A percentile compares a stretch with the other conserved stretches of the same genome.
Conservation (phyloP, 805 yeast genomes). For the Cyberlindnera xishuangbannaensis region DNA sequence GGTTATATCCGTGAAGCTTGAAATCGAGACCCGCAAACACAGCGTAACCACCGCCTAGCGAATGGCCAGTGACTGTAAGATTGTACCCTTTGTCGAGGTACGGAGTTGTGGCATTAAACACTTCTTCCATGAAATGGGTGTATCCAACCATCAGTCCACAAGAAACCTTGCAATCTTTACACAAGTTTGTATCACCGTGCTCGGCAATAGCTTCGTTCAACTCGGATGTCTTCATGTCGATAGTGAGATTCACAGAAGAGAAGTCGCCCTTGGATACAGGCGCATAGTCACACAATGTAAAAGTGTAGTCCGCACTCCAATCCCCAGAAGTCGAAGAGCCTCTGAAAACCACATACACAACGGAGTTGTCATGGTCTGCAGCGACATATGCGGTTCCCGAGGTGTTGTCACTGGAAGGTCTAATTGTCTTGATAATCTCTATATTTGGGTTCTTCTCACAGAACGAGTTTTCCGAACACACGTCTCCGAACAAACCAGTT, state of each 20-base stretch:
- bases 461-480: slow-evolving; percentile 17
- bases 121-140: slow-evolving; percentile 34
- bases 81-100: slow-evolving; percentile 39
- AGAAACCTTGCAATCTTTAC: slow-evolving; percentile 55
- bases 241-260: slow-evolving; percentile 2
- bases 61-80: slow-evolving; percentile 63
- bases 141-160: slow-evolving; percentile 53
- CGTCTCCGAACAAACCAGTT: slow-evolving; percentile 10
- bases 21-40: slow-evolving; percentile 58
- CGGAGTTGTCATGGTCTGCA: slow-evolving; percentile 38
- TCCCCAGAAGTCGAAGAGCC: slow-evolving; percentile 63
- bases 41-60: slow-evolving; percentile 72
- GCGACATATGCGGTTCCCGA: slow-evolving; percentile 53
- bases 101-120: slow-evolving; percentile 30
- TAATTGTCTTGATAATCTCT: slow-evolving; percentile 9
- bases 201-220: slow-evolving; percentile 3
- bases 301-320: slow-evolving; percentile 54
- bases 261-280: slow-evolving; percentile 28
- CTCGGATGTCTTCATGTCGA: neutral
- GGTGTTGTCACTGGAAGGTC: slow-evolving; percentile 28
- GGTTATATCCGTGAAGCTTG: slow-evolving; percentile 44
- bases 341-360: slow-evolving; percentile 50
- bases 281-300: slow-evolving; percentile 39
- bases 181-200: slow-evolving; percentile 21
- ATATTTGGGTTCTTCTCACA: slow-evolving; percentile 12